Evolutionary conservation across 2,329 filamentous ascomycete species (phyloP).

Genomic region (Piedraia hortae): DNA sequence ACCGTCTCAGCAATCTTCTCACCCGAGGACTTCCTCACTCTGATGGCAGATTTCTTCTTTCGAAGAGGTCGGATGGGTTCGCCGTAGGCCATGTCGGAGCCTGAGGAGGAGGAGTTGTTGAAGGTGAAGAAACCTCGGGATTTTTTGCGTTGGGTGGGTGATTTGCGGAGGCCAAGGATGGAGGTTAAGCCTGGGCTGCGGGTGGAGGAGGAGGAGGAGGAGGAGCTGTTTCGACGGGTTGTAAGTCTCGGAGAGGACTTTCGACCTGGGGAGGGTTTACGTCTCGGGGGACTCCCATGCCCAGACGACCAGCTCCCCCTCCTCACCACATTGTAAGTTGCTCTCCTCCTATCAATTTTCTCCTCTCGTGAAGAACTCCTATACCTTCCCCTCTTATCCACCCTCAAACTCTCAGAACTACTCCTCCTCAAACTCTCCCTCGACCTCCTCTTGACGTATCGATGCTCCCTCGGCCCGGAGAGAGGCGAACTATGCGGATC

Average conservation of each 20-base stretch:
- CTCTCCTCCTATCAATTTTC: too few species aligned
- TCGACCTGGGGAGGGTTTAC: too few species aligned
- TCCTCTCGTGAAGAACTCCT: too few species aligned
- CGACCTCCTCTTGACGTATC: conserved; percentile 17
- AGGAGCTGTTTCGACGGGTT: too few species aligned
- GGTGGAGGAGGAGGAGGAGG: too few species aligned
- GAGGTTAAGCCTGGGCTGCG: conserved; percentile 7
- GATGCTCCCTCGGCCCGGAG: conserved; percentile 32
- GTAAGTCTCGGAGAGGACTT: too few species aligned
- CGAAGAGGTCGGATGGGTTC: conserved; percentile 7
- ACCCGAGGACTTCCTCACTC: conserved; percentile 14
- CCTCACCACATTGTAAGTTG: too few species aligned
- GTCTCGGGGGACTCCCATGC: too few species aligned
- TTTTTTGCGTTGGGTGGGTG: conserved; percentile 10
- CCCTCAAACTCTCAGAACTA: too few species aligned
- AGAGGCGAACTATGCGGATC: conserved; percentile 27
- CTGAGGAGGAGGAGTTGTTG: conserved; percentile 19
- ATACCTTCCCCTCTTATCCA: too few species aligned
- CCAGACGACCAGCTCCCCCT: too few species aligned
- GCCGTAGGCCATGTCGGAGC: conserved; percentile 21
- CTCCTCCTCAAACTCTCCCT: conserved; percentile 10
- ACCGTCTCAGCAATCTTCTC: conserved; percentile 21
- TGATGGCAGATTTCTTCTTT: conserved; percentile 5
- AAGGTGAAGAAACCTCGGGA: conserved; percentile 22
- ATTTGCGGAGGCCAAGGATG: too few species aligned